Conservation (phyloP, 768 basidiomycete genomes). For the Hortiboletus flavorubellus region DNA sequence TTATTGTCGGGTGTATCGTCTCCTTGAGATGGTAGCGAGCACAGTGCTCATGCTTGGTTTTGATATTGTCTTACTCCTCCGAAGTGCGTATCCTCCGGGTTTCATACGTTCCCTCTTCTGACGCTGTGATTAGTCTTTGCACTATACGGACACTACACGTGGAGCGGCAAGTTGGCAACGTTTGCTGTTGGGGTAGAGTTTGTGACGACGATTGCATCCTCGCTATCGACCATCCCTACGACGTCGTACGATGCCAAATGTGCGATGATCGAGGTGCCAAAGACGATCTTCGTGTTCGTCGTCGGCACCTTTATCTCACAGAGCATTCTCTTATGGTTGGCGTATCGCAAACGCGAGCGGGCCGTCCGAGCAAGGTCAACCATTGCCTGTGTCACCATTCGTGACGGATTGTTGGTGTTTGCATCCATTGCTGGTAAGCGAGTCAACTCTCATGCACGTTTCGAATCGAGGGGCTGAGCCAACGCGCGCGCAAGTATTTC, state of each 20-base stretch:
- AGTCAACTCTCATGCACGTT: neutral
- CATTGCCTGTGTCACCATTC: slow-evolving; percentile 21
- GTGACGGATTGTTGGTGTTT: slow-evolving; percentile 21
- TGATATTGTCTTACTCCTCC: slow-evolving; percentile 19
- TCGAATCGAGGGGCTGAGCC: neutral
- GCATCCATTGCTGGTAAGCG: slow-evolving; percentile 14
- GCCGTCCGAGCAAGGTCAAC: neutral
- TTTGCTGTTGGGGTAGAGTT: slow-evolving; percentile 13
- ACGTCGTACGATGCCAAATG: slow-evolving; percentile 16
- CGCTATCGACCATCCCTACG: neutral
- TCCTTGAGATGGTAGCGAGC: slow-evolving; percentile 10
- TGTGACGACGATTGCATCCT: neutral
- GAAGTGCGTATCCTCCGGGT: slow-evolving; percentile 14
- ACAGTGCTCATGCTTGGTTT: slow-evolving; percentile 15
- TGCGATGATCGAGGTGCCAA: neutral
- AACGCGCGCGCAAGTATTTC: slow-evolving; percentile 9
- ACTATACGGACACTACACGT: slow-evolving; percentile 5
- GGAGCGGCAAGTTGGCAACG: neutral
- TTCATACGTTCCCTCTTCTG: neutral
- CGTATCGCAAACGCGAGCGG: slow-evolving; percentile 11
- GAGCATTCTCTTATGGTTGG: slow-evolving; percentile 17
- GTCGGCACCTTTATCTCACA: slow-evolving; percentile 11
- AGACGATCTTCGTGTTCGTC: slow-evolving; percentile 3
- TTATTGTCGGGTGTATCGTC: slow-evolving; percentile 13
- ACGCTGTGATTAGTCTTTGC: slow-evolving; percentile 18